phyloP scores from a whole-genome alignment of 441 rosid genomes.

The Corymbia citriodora region DNA sequence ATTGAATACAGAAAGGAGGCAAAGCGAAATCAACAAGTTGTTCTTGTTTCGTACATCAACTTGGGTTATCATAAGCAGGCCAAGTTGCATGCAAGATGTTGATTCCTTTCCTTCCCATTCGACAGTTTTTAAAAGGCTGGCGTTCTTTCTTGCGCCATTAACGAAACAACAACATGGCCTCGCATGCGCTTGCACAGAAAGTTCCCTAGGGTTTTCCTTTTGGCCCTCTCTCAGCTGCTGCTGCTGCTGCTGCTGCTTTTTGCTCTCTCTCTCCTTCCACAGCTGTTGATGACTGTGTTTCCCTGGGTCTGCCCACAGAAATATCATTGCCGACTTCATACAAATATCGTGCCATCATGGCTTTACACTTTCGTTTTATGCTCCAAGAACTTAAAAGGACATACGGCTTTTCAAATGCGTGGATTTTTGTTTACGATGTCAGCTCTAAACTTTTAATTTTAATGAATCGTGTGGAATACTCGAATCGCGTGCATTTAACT shows the following conservation, averaged over 20 bases:
- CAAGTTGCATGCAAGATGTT: slow-evolving; percentile 31
- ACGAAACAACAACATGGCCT: neutral
- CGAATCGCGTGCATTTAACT: neutral
- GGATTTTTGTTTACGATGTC: neutral
- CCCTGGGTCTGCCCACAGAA: neutral
- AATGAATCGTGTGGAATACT: fast-evolving
- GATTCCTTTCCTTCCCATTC: slow-evolving; percentile 8
- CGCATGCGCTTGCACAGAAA: neutral
- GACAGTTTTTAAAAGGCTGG: neutral
- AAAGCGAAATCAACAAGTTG: slow-evolving; percentile 17
- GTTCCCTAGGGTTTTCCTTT: neutral
- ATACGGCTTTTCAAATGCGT: neutral
- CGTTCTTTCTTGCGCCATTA: neutral
- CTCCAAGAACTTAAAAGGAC: neutral
- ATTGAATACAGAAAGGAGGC: neutral
- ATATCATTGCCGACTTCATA: neutral
- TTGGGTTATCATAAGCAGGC: slow-evolving; percentile 20
- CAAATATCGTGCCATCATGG: neutral
- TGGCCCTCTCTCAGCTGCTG: neutral
- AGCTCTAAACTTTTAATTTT: neutral
- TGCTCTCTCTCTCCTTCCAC: neutral
- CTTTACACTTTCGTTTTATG: neutral
- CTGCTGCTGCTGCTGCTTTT: neutral
- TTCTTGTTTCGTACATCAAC: slow-evolving; percentile 20
- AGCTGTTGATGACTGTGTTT: neutral